phyloP scores from a whole-genome alignment of 1,139 yeast species.

The Saccharomyces hybrid region DNA sequence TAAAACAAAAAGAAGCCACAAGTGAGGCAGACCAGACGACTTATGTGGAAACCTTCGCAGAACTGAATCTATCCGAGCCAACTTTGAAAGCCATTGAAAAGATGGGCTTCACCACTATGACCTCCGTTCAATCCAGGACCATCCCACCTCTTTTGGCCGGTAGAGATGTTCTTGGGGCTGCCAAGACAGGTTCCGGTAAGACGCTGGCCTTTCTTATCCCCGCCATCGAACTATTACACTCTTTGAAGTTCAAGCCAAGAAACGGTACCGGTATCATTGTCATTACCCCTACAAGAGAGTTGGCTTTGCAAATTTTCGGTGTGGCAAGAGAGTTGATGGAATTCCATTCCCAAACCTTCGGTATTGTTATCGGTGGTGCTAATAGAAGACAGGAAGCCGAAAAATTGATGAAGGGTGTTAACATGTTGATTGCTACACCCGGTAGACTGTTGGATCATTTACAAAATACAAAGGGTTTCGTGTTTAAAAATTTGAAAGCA shows the following conservation, averaged over 20 bases:
- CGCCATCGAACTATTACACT: constrained; percentile 83
- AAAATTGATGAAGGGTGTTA: constrained; percentile 87
- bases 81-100: constrained; percentile 70
- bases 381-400: constrained; percentile 97
- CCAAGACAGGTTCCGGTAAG: constrained; percentile 64
- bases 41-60: constrained; percentile 37
- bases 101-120: constrained; percentile 88
- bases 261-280: constrained; percentile 88
- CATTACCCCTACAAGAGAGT: constrained; percentile 83
- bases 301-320: constrained; percentile 94
- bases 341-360: constrained; percentile 82
- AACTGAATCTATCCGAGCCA: constrained; percentile 66
- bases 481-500: constrained; percentile 89
- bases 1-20: background rate
- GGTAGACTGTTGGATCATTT: constrained; percentile 94
- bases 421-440: constrained; percentile 90
- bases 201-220: constrained; percentile 75
- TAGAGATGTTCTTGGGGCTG: constrained; percentile 92
- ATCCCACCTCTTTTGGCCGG: constrained; percentile 95
- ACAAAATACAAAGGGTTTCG: constrained; percentile 90
- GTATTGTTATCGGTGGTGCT: constrained; percentile 97
- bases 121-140: constrained; percentile 87
- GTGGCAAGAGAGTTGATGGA: constrained; percentile 92
- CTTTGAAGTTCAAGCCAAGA: constrained; percentile 84
- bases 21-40: constrained; percentile 1